Evolutionary conservation across 768 basidiomycete genomes (phyloP), one percentile per base, ranked within the genome.

Genomic region (Cyclocybe aegerita): DNA sequence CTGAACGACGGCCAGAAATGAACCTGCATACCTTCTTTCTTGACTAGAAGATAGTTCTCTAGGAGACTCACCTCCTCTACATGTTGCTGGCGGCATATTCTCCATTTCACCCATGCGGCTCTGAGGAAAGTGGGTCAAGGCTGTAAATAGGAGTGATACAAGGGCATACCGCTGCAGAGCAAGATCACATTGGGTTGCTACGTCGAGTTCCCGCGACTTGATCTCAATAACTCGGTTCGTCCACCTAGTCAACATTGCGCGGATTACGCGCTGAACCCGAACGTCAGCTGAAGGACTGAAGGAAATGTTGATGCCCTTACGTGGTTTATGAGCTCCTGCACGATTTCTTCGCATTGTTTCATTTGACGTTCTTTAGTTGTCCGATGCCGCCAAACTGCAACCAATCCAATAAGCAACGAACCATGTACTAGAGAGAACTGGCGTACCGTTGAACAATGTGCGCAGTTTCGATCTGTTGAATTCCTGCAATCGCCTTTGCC

Each of bases 21-120:
- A 43, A 17, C 34, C 11, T 48, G 39, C 39, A 45, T 59, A 83
- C 91, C 91, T 76, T 91, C 89, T 39, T 79, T 79, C 65, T 89
- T 90, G 39, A 93, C 83, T 53, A 87, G 78, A 49, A 85, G 79
- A 65, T 90, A 89, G 61, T 88, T 92, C 61, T 90, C 85, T 79
- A 93, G 82, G n/a, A 94, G 77, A 57, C 82, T 85, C 3, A 85
- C 67, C 55, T 86, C 82, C 62, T 91, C 87, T 2, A 77, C 76
- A 61, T 89, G 88, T 17, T 83, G 81, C 34, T 73, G 67, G 59
- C 77, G 81, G 34, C 78, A 70, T 5, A 64, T 68, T 60, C 81
- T 84, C 90, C 91, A 93, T 67, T 85, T 88, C 41, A 66, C 72
- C 57, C 88, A 88, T 5, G 79, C 77, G 46, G 63, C 59, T 34